Evolutionary conservation across 2,329 filamentous ascomycete species (phyloP), one percentile per base, ranked within the genome.

Genomic region (Colletotrichum gigasporum): DNA sequence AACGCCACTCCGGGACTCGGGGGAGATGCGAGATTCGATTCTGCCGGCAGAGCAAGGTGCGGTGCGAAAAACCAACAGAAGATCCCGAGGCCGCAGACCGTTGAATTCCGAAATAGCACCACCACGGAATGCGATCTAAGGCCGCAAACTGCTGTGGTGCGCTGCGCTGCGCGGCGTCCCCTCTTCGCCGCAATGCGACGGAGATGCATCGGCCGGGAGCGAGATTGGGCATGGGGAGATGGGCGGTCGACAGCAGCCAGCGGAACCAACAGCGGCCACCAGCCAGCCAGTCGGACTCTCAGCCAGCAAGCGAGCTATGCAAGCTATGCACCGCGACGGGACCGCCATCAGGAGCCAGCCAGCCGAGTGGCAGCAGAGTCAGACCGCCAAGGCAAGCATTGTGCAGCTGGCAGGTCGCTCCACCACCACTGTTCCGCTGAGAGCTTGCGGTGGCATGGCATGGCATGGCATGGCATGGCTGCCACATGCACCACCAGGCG

Each of bases 401-500:
- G 37, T 58, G 60, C 32, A 42, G 45, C 32, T 52, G 60, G 30
- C 60, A 59, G 60, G 30, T 37, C 35, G 53, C 18, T 37, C 52
- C 59, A 57, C 61, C 35, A 44, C 35, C 44, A 51, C 48, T 12
- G 34, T n/a, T 28, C 18, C 12, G 47, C 47, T 51, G 47, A 35
- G 16, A n/a, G n/a, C n/a, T n/a, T n/a, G n/a, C n/a, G n/a, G 48
- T 34, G 22, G 20, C 5, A 20, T 20, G 47, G 47, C 28, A 53
- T 37, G 30, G 58, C 52, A 34, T 39, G 39, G 39, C 6, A 50
- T n/a, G 24, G 57, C 39, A 56, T 61, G 62, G 48, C 50, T 50
- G 28, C 62, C 56, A 59, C 34, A 65, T 62, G 56, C 62, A 35
- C 32, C 30, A 41, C 34, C 26, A 16, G 24, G 32, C 52, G 55